Evolutionary conservation across 2,329 filamentous ascomycete genomes (phyloP).

Genomic region (Dactylellina parvicollis): DNA sequence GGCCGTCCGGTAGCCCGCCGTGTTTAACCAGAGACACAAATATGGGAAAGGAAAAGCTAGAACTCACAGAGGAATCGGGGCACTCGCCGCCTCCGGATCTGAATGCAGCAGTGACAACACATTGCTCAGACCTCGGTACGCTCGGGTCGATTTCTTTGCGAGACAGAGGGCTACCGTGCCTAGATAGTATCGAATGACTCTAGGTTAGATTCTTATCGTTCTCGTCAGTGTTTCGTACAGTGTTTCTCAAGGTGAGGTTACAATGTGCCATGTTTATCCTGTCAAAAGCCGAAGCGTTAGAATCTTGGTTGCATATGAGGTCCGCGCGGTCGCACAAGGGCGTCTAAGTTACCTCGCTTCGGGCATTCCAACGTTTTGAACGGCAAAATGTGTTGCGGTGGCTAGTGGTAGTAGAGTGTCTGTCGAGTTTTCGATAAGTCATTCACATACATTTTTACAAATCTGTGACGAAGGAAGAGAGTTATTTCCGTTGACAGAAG

Average conservation of each 20-base stretch:
- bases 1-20: constrained; percentile 5
- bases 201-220: not conserved
- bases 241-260: constrained; percentile 5
- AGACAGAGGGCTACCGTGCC: constrained; percentile 75
- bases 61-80: constrained; percentile 76
- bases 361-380: constrained; percentile 93
- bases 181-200: constrained; percentile 5
- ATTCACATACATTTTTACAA: constrained; percentile 80
- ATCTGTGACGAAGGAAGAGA: too few species aligned
- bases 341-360: constrained; percentile 77
- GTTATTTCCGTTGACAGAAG: not conserved
- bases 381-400: constrained; percentile 84
- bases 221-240: constrained; percentile 1
- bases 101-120: constrained; percentile 81
- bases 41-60: not conserved
- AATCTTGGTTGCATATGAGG: constrained; percentile 6
- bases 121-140: constrained; percentile 83
- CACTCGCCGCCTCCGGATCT: constrained; percentile 76
- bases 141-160: constrained; percentile 85
- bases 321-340: constrained; percentile 40
- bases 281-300: not conserved
- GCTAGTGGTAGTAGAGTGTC: constrained; percentile 81
- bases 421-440: constrained; percentile 72
- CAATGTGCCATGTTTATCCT: constrained; percentile 51
- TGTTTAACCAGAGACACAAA: constrained; percentile 3